Base-by-base conservation (phyloP, 1,284 basidiomycete species). In the Sporisorium scitamineum region DNA sequence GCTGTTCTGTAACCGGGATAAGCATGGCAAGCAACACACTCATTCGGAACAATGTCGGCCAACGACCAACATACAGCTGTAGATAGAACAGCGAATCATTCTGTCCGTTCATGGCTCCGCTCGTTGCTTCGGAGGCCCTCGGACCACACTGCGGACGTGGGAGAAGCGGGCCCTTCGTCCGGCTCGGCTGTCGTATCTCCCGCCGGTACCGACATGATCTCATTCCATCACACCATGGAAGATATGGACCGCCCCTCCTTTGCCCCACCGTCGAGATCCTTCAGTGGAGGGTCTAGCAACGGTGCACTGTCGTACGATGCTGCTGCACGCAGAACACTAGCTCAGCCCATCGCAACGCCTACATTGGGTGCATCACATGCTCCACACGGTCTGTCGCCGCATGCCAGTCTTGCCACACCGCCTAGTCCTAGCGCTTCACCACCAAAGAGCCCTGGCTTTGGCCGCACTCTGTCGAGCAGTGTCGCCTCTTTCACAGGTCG, bases 201-300 rank as follows among this genome's bases (percentile, higher is more conserved):
- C 0, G 54, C 11, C 7, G 56, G 55, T 3, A 34, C 65, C 8
- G 61, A 76, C 42, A 71, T 76, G 69, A 70, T 76, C 65, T 76
- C 69, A 8, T 76, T 76, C 34, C 73, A 76, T 34, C 68, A 76
- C 20, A 67, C 69, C 10, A 61, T 70, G 50, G 69, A 68, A 16
- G 63, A 66, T 29, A 34, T 61, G 3, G 67, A 75, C 3, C 62
- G 54, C 16, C 56, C 72, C 0, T 27, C 20, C 29, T 67, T 70
- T 44, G 44, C 64, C 3, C 72, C 72, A 20, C 66, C 71, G 18
- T 59, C 62, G 9, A 65, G 66, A 42, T 74, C 71, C 10, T 75
- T 70, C 67, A 75, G 67, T 31, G 67, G 67, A 4, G 72, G 62
- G 2, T 66, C 72, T 16, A 59, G 55, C 50, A 57, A 45, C 20